Conservation (phyloP, 352 stramenopile species). For the Globisporangium canariense region DNA sequence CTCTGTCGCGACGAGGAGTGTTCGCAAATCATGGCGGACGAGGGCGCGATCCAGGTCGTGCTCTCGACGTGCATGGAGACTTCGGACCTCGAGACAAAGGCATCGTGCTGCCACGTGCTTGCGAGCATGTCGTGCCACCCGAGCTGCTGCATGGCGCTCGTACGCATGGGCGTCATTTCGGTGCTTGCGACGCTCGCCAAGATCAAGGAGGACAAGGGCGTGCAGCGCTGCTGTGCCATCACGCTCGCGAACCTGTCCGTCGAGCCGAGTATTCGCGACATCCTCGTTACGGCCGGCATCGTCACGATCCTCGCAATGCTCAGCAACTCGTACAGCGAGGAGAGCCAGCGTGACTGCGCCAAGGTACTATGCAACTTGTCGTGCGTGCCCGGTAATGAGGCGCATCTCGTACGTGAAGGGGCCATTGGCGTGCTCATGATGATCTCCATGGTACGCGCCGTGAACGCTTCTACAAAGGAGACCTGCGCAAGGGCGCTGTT, state of each 20-base stretch:
- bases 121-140: slow-evolving; percentile 70
- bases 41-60: slow-evolving; percentile 49
- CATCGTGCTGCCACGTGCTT: slow-evolving; percentile 70
- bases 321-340: slow-evolving; percentile 83
- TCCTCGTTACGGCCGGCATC: slow-evolving; percentile 43
- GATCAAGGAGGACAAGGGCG: slow-evolving; percentile 39
- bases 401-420: slow-evolving; percentile 48
- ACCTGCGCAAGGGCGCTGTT: slow-evolving; percentile 60
- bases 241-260: slow-evolving; percentile 65
- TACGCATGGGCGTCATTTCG: slow-evolving; percentile 46
- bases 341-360: slow-evolving; percentile 71
- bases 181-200: slow-evolving; percentile 57
- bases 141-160: slow-evolving; percentile 50
- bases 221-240: slow-evolving; percentile 68
- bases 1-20: slow-evolving; percentile 69
- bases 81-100: slow-evolving; percentile 61
- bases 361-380: slow-evolving; percentile 76
- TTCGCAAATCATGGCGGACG: slow-evolving; percentile 45
- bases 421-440: slow-evolving; percentile 71
- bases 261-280: slow-evolving; percentile 41
- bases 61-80: slow-evolving; percentile 60
- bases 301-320: slow-evolving; percentile 51
- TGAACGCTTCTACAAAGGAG: slow-evolving; percentile 61
- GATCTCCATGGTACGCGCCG: slow-evolving; percentile 72
- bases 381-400: slow-evolving; percentile 44